A percentile compares a stretch with the other conserved stretches of the same genome.
phyloP scores from a whole-genome alignment of 1,139 yeast genomes.

The Magnusiomyces paraingens region DNA sequence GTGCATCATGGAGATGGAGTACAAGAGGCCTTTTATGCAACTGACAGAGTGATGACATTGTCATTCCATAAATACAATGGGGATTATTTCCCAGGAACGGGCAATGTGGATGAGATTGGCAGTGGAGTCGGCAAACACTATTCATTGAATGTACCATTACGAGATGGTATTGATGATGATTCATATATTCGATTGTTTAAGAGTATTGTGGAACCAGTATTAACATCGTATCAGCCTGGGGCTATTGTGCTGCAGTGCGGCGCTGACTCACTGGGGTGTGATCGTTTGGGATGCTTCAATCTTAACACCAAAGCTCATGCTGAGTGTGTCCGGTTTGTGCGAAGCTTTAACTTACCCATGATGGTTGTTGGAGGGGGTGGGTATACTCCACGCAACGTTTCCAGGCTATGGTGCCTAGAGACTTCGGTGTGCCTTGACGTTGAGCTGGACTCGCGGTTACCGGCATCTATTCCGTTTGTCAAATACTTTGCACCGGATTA shows the following conservation, averaged over 20 bases:
- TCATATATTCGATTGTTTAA: constrained; percentile 48
- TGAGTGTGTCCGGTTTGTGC: constrained; percentile 85
- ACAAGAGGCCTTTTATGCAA: constrained; percentile 93
- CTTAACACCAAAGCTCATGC: constrained; percentile 92
- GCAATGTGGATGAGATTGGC: constrained; percentile 82
- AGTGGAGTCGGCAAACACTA: constrained; percentile 85
- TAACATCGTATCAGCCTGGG: constrained; percentile 77
- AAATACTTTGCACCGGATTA: constrained; percentile 98
- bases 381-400: constrained; percentile 94
- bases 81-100: constrained; percentile 95
- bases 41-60: constrained; percentile 96
- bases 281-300: constrained; percentile 87
- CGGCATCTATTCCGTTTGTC: constrained; percentile 78
- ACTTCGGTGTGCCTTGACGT: constrained; percentile 75
- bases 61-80: constrained; percentile 90
- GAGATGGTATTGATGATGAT: constrained; percentile 90
- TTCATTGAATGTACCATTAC: constrained; percentile 79
- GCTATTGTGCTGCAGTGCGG: constrained; percentile 82
- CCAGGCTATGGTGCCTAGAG: constrained; percentile 94
- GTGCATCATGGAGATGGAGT: constrained; percentile 99
- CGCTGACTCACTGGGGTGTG: constrained; percentile 89
- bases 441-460: constrained; percentile 71
- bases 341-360: constrained; percentile 81
- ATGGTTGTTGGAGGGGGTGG: constrained; percentile 98
- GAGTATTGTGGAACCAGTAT: constrained; percentile 81